A percentile compares a stretch with the other conserved stretches of the same genome.
Evolutionary conservation across 495 filamentous ascomycete genomes (phyloP).

Genomic region (Xylaria venustula): DNA sequence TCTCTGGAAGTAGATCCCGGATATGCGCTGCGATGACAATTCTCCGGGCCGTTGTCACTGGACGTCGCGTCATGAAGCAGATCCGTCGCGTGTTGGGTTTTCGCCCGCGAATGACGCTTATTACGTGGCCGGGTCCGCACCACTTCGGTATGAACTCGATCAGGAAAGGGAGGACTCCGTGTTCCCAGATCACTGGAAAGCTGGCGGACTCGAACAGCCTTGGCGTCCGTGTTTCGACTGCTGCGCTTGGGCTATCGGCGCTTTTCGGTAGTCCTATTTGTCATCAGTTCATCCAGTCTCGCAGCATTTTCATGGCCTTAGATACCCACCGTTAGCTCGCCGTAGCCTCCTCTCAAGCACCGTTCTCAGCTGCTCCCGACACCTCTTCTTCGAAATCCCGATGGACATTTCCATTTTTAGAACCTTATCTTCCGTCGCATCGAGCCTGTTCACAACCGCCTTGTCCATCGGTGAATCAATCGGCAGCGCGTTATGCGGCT

Average conservation of each 20-base stretch:
- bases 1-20: slow-evolving; percentile 26
- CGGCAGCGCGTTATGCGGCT: background rate
- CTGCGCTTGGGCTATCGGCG: slow-evolving; percentile 18
- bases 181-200: slow-evolving; percentile 32
- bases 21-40: slow-evolving; percentile 29
- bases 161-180: slow-evolving; percentile 31
- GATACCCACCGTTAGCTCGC: slow-evolving; percentile 16
- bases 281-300: slow-evolving; percentile 2
- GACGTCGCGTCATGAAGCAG: slow-evolving; percentile 25
- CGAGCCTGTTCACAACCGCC: background rate
- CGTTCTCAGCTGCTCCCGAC: slow-evolving; percentile 23
- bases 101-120: slow-evolving; percentile 30
- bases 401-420: slow-evolving; percentile 27
- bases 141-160: slow-evolving; percentile 31
- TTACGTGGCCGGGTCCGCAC: slow-evolving; percentile 32
- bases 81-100: slow-evolving; percentile 24
- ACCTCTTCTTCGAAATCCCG: slow-evolving; percentile 27
- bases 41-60: slow-evolving; percentile 22
- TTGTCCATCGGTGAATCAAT: background rate
- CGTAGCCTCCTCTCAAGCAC: slow-evolving; percentile 24
- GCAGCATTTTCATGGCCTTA: background rate
- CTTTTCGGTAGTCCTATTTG: slow-evolving; percentile 8
- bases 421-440: slow-evolving; percentile 6
- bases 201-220: slow-evolving; percentile 23
- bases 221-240: slow-evolving; percentile 11